A percentile compares a stretch with the other conserved stretches of the same genome.
Evolutionary conservation across 2,329 filamentous ascomycete species (phyloP).

Genomic region (Aspergillus bombycis): DNA sequence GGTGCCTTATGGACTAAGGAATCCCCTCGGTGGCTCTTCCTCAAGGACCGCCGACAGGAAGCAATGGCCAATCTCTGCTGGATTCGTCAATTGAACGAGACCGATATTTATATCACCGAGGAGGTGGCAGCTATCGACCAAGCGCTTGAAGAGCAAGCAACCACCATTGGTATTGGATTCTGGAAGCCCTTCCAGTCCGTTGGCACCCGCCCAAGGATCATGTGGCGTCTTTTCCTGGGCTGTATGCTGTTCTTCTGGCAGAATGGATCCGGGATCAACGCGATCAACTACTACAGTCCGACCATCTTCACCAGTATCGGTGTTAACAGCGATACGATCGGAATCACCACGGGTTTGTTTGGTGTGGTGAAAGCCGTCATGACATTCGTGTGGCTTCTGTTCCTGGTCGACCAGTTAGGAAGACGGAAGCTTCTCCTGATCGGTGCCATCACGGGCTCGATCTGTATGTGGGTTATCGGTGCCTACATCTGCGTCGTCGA

Average conservation of each 20-base stretch:
- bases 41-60: constrained; percentile 68
- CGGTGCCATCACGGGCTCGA: constrained; percentile 62
- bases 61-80: constrained; percentile 58
- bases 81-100: constrained; percentile 43
- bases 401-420: constrained; percentile 67
- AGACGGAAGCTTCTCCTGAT: constrained; percentile 66
- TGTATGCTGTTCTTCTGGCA: constrained; percentile 78
- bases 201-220: constrained; percentile 58
- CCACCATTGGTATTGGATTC: constrained; percentile 69
- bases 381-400: constrained; percentile 69
- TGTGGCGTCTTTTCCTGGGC: constrained; percentile 73
- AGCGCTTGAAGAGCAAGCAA: constrained; percentile 66
- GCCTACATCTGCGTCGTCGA: constrained; percentile 38
- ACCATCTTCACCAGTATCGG: constrained; percentile 69
- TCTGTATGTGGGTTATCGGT: constrained; percentile 39
- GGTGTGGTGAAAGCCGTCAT: constrained; percentile 72
- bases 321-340: constrained; percentile 57
- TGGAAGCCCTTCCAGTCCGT: constrained; percentile 69
- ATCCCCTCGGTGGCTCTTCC: constrained; percentile 69
- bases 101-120: constrained; percentile 68
- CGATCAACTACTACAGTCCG: constrained; percentile 76
- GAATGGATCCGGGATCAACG: constrained; percentile 76
- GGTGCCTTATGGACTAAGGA: constrained; percentile 64
- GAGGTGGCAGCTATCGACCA: constrained; percentile 71
- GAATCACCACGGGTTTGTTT: constrained; percentile 74